Evolutionary conservation across 768 basidiomycete genomes (phyloP).

Genomic region (Amanita molliuscula): DNA sequence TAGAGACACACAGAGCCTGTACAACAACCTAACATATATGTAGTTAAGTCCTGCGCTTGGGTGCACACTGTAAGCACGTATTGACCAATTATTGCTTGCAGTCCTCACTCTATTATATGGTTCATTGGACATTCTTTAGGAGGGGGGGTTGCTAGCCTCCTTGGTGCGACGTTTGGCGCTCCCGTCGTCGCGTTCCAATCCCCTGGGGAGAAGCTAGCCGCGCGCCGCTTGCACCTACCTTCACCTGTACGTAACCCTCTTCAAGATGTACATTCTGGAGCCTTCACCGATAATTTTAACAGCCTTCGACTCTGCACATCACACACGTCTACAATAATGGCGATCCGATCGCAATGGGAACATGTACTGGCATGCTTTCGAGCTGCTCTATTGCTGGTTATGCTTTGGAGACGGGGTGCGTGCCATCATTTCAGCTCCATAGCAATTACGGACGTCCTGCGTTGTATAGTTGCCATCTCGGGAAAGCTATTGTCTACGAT

Average conservation of each 20-base stretch:
- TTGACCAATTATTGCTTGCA: slow-evolving; percentile 8
- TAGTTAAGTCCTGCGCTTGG: slow-evolving; percentile 33
- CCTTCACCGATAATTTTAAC: background rate
- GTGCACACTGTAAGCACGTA: background rate
- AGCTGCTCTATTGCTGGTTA: slow-evolving; percentile 84
- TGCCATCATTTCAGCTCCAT: slow-evolving; percentile 4
- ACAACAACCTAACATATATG: slow-evolving; percentile 88
- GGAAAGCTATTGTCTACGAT: slow-evolving; percentile 82
- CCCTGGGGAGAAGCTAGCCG: slow-evolving; percentile 78
- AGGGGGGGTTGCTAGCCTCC: slow-evolving; percentile 66
- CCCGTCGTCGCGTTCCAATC: slow-evolving; percentile 86
- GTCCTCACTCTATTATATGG: slow-evolving; percentile 84
- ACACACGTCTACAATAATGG: slow-evolving; percentile 93
- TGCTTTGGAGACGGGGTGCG: slow-evolving; percentile 70
- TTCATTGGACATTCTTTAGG: slow-evolving; percentile 68
- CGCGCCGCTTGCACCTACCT: slow-evolving; percentile 75
- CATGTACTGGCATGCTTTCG: slow-evolving; percentile 72
- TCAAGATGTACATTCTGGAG: background rate
- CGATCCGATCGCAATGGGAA: slow-evolving; percentile 89
- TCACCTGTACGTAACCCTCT: slow-evolving; percentile 36
- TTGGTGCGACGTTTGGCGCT: slow-evolving; percentile 82
- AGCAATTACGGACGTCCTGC: background rate
- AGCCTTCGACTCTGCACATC: slow-evolving; percentile 71
- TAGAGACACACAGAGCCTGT: slow-evolving; percentile 58
- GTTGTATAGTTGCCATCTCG: slow-evolving; percentile 71